phyloP scores from a whole-genome alignment of 2,329 filamentous ascomycete genomes.

The Scleromitrula shiraiana region DNA sequence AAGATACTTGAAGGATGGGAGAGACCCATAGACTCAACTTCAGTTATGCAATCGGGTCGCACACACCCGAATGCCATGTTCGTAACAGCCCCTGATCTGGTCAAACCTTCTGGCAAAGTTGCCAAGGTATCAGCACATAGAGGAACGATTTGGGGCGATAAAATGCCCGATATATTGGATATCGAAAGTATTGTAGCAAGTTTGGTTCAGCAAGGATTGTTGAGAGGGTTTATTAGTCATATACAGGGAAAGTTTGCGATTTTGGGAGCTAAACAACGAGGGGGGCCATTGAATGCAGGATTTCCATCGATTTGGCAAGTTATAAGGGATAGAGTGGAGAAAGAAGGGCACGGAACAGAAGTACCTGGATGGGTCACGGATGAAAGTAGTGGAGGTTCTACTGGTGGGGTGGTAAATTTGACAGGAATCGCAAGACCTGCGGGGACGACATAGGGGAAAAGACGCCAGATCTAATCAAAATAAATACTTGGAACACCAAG shows the following conservation, averaged over 20 bases:
- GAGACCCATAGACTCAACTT: conserved; percentile 25
- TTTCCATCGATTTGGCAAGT: conserved; percentile 71
- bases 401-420: conserved; percentile 49
- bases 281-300: conserved; percentile 56
- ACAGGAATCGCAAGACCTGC: conserved; percentile 43
- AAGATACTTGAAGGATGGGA: conserved; percentile 50
- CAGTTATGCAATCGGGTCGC: conserved; percentile 24
- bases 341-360: conserved; percentile 42
- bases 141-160: conserved; percentile 57
- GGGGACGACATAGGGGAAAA: conserved; percentile 25
- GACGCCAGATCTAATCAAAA: background rate
- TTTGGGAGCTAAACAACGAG: conserved; percentile 62
- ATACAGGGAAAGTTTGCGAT: conserved; percentile 72
- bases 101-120: conserved; percentile 38
- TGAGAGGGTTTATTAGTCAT: conserved; percentile 80
- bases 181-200: conserved; percentile 72
- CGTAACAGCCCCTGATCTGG: conserved; percentile 36
- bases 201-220: conserved; percentile 69
- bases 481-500: background rate
- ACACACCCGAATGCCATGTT: conserved; percentile 41
- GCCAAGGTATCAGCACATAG: conserved; percentile 47
- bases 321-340: conserved; percentile 51
- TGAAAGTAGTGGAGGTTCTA: conserved; percentile 28
- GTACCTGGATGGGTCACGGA: conserved; percentile 70
- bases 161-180: conserved; percentile 49